Evolutionary conservation across 1,139 yeast species (phyloP).

Genomic region (Arxiozyma telluris): DNA sequence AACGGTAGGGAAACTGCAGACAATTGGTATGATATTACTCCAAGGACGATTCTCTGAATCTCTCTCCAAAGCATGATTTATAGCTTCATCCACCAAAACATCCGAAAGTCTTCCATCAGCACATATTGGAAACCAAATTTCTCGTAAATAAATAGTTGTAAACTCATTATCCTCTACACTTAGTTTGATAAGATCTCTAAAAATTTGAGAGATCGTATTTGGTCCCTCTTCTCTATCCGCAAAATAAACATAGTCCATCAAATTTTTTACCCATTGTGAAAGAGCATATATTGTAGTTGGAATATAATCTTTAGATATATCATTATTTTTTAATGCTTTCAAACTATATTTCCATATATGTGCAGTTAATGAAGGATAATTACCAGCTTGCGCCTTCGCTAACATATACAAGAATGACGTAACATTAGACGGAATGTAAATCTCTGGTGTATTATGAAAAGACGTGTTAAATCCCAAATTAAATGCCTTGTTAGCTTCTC

Average conservation of each 20-base stretch:
- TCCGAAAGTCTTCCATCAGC: slow-evolving; percentile 51
- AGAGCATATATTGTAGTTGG: slow-evolving; percentile 40
- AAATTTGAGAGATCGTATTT: slow-evolving; percentile 50
- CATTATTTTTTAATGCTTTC: slow-evolving; percentile 20
- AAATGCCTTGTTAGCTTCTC: slow-evolving; percentile 53
- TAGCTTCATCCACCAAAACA: slow-evolving; percentile 60
- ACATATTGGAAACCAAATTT: slow-evolving; percentile 65
- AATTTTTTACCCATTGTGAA: slow-evolving; percentile 73
- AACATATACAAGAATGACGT: slow-evolving; percentile 54
- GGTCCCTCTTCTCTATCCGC: slow-evolving; percentile 50
- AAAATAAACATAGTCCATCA: slow-evolving; percentile 49
- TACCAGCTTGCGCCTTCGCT: slow-evolving; percentile 47
- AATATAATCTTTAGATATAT: slow-evolving; percentile 17
- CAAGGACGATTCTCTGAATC: slow-evolving; percentile 66
- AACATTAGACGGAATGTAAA: slow-evolving; percentile 67
- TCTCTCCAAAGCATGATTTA: slow-evolving; percentile 65
- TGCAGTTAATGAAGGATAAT: slow-evolving; percentile 54
- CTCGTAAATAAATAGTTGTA: slow-evolving; percentile 43
- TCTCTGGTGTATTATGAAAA: slow-evolving; percentile 47
- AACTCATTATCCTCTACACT: slow-evolving; percentile 39
- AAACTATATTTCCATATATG: slow-evolving; percentile 23
- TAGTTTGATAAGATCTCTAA: slow-evolving; percentile 55
- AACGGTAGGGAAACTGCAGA: slow-evolving; percentile 58
- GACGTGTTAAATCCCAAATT: slow-evolving; percentile 54
- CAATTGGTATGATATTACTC: slow-evolving; percentile 52